These are phyloP conservation scores for Calycina marina DNA, from an alignment of 2,329 filamentous ascomycete genomes.

Conservation along the genomic window DNA sequence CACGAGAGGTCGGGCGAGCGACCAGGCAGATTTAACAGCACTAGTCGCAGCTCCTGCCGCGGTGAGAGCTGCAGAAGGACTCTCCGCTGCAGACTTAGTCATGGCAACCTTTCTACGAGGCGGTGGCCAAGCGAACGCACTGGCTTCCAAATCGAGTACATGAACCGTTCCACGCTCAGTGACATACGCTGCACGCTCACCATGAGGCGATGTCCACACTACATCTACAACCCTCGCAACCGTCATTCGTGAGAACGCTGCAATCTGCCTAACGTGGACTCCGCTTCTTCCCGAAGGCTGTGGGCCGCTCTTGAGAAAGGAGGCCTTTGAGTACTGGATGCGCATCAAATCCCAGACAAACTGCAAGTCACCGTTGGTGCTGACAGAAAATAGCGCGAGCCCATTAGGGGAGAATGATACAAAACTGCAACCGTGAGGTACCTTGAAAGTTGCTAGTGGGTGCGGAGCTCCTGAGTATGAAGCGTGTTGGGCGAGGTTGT, in stretches of 20 bases:
- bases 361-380: conserved; percentile 70
- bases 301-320: conserved; percentile 39
- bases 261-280: conserved; percentile 64
- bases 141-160: conserved; percentile 71
- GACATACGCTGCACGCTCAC: conserved; percentile 73
- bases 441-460: conserved; percentile 55
- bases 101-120: conserved; percentile 31
- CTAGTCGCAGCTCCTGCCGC: conserved; percentile 21
- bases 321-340: conserved; percentile 47
- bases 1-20: conserved; percentile 20
- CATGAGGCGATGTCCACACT: conserved; percentile 68
- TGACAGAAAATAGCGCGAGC: conserved; percentile 61
- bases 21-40: conserved; percentile 22
- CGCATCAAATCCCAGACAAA: conserved; percentile 68
- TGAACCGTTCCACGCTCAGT: conserved; percentile 94
- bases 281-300: conserved; percentile 25
- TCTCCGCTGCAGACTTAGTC: conserved; percentile 22
- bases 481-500: conserved; percentile 38
- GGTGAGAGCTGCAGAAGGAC: conserved; percentile 33
- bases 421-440: conserved; percentile 65
- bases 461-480: conserved; percentile 34
- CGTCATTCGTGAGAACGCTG: conserved; percentile 82
- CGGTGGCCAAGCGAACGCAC: conserved; percentile 78
- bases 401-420: conserved; percentile 65
- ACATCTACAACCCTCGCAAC: conserved; percentile 84